phyloP scores from a whole-genome alignment of 2,329 filamentous ascomycete genomes.

The Cercospora sp. region DNA sequence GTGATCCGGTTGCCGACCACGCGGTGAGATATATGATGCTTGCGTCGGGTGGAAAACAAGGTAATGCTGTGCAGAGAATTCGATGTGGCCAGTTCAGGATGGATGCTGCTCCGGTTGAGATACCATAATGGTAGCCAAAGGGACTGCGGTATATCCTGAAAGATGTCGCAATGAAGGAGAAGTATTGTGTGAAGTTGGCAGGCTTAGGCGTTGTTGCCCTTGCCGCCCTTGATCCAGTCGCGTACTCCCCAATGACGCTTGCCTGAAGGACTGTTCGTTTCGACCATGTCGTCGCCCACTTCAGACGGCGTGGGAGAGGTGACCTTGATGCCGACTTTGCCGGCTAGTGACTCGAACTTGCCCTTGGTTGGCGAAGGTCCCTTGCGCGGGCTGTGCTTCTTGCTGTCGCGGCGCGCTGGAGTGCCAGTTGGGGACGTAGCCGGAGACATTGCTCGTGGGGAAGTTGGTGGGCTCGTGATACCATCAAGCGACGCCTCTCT shows the following conservation, averaged over 20 bases:
- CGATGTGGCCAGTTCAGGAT: background rate
- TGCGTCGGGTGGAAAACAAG: background rate
- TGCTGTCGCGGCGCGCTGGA: constrained; percentile 18
- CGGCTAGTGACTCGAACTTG: constrained; percentile 50
- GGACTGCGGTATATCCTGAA: constrained; percentile 15
- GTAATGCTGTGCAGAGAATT: background rate
- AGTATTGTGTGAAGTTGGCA: background rate
- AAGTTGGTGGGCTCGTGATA: constrained; percentile 28
- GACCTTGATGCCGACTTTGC: constrained; percentile 46
- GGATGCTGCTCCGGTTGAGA: constrained; percentile 4
- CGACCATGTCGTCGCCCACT: constrained; percentile 20
- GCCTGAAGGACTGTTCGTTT: constrained; percentile 27
- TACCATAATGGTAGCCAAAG: constrained; percentile 14
- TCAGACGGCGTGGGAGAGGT: constrained; percentile 26
- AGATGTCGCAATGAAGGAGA: background rate
- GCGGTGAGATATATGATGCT: background rate
- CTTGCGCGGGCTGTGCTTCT: constrained; percentile 28
- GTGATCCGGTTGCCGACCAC: background rate
- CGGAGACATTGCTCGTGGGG: constrained; percentile 29
- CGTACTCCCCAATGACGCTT: constrained; percentile 40
- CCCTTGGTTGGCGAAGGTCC: constrained; percentile 47
- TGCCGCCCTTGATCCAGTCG: constrained; percentile 32
- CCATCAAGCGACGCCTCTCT: constrained; percentile 33
- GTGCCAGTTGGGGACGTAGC: constrained; percentile 26
- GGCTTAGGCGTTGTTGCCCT: constrained; percentile 16